Evolutionary conservation across 148 eudicot species (phyloP).

Genomic region (Pouteria glomerata): DNA sequence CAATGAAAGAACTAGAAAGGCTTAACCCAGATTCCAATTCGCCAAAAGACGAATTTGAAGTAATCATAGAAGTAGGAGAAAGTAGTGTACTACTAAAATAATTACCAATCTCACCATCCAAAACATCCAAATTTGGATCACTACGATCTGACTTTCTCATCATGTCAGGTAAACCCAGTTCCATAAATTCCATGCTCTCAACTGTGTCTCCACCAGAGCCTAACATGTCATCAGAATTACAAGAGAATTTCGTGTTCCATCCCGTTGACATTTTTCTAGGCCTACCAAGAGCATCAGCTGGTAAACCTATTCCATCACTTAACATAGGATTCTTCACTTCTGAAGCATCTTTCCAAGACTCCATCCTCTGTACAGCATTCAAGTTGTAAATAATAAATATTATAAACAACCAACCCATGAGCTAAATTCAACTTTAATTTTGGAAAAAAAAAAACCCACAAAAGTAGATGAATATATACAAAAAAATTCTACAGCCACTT

Average conservation of each 20-base stretch:
- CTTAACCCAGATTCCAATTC: conserved; percentile 21
- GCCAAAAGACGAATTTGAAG: conserved; percentile 15
- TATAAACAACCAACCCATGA: conserved; percentile 18
- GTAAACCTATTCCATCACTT: conserved; percentile 30
- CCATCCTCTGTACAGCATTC: conserved; percentile 21
- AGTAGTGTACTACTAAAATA: conserved; percentile 19
- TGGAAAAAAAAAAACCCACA: background rate
- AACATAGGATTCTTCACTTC: conserved; percentile 26
- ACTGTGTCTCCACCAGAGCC: conserved; percentile 31
- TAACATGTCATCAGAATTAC: conserved; percentile 21
- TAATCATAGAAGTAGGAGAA: conserved; percentile 9
- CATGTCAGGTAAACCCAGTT: conserved; percentile 29
- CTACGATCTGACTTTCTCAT: conserved; percentile 24
- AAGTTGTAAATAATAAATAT: background rate
- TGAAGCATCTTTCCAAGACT: conserved; percentile 37
- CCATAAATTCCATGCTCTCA: conserved; percentile 23
- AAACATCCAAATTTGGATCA: conserved; percentile 22
- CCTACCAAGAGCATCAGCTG: conserved; percentile 22
- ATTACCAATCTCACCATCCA: conserved; percentile 27
- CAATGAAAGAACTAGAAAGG: conserved; percentile 17
- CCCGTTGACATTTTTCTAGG: conserved; percentile 17
- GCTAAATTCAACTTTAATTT: background rate
- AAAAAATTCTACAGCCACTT: background rate
- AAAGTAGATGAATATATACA: background rate
- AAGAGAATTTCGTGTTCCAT: conserved; percentile 26